A percentile compares a stretch with the other conserved stretches of the same genome.
phyloP scores from a whole-genome alignment of 768 basidiomycete species.

The Kwoniella bestiolae region DNA sequence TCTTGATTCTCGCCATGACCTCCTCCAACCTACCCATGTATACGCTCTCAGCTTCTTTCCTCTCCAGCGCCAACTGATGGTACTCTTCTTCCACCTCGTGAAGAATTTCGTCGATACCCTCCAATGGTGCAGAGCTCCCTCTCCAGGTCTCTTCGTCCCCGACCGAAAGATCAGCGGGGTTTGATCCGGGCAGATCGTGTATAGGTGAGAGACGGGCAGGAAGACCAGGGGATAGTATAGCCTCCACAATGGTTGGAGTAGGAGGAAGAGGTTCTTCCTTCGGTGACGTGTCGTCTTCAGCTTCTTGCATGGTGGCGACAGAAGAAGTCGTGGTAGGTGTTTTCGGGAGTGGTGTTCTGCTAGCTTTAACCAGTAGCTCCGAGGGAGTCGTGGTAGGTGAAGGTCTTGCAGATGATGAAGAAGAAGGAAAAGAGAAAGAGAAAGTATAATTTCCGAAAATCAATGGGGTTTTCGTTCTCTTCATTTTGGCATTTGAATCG shows the following conservation, averaged over 20 bases:
- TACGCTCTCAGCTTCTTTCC: conserved; percentile 17
- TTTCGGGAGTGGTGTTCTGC: neutral
- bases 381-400: neutral
- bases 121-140: no score
- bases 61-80: neutral
- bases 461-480: neutral
- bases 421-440: conserved; percentile 2
- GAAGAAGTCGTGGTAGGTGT: conserved; percentile 4
- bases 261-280: neutral
- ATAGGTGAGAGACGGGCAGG: no score
- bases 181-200: no score
- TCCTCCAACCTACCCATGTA: conserved; percentile 34
- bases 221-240: no score
- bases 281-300: neutral
- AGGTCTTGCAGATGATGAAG: neutral
- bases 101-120: neutral
- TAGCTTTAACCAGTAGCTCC: neutral
- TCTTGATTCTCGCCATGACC: conserved; percentile 21
- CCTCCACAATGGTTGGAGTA: neutral
- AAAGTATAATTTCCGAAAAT: neutral
- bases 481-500: neutral
- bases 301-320: neutral
- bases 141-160: no score
- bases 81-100: conserved; percentile 2
- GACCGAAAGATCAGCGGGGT: no score